Conservation (phyloP, 208 protist genomes). For the Leishmania arabica region DNA sequence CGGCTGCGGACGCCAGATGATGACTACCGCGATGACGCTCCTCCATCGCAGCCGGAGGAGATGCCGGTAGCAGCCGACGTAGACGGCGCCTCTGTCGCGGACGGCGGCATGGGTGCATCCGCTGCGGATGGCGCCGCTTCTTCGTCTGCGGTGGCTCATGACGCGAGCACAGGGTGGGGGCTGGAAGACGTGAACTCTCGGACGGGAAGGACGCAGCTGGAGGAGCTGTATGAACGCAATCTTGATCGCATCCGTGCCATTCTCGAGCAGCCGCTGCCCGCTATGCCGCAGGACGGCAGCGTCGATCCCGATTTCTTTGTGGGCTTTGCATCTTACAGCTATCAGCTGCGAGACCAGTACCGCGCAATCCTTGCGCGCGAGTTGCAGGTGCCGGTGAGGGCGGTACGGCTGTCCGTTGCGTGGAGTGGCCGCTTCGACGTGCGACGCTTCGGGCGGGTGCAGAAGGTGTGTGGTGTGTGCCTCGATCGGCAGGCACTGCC, state of each 20-base stretch:
- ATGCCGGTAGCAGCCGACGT: neutral
- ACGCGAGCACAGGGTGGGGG: conserved; percentile 38
- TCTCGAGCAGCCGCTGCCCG: conserved; percentile 70
- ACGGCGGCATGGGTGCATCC: neutral
- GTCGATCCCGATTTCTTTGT: conserved; percentile 82
- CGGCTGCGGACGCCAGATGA: neutral
- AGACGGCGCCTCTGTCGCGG: neutral
- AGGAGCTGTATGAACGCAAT: conserved; percentile 60
- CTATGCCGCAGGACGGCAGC: conserved; percentile 70
- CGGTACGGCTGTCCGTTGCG: conserved; percentile 76
- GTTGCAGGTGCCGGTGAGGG: conserved; percentile 57
- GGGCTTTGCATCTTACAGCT: conserved; percentile 84
- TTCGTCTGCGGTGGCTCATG: neutral
- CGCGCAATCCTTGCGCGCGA: conserved; percentile 62
- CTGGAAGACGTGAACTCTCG: conserved; percentile 54
- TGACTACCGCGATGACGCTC: neutral
- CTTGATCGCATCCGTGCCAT: conserved; percentile 62
- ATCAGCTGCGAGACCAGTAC: conserved; percentile 84
- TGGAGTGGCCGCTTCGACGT: conserved; percentile 88
- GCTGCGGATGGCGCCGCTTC: neutral
- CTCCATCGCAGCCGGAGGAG: neutral
- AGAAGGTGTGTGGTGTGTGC: conserved; percentile 82
- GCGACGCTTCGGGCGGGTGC: conserved; percentile 55
- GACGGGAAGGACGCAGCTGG: conserved; percentile 65
- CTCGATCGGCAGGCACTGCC: conserved; percentile 28